Conservation (phyloP, 192 early-diverging fungal genomes). For the Coemansia sp. region DNA sequence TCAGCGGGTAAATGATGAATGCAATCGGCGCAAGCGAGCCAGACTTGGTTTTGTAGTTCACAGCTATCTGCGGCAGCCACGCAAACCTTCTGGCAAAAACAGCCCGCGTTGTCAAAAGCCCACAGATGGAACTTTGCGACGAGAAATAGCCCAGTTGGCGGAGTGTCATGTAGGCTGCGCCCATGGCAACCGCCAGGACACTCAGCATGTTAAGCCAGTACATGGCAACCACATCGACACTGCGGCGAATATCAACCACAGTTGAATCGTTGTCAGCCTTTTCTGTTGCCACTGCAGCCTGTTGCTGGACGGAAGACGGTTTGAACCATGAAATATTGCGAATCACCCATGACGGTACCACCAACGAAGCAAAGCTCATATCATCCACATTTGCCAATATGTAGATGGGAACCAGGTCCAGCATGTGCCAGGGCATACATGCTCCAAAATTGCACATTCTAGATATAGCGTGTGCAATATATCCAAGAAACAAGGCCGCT, state of each 20-base stretch:
- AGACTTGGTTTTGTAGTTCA: neutral
- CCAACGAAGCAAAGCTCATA: neutral
- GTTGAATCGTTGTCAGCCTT: neutral
- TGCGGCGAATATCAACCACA: neutral
- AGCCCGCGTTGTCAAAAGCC: neutral
- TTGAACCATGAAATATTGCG: neutral
- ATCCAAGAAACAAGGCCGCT: neutral
- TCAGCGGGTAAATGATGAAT: neutral
- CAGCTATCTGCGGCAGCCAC: slow-evolving; percentile 7
- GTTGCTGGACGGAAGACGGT: neutral
- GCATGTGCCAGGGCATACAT: neutral
- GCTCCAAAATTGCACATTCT: neutral
- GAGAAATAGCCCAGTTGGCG: neutral
- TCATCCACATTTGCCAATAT: neutral
- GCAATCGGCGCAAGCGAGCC: neutral
- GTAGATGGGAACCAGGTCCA: neutral
- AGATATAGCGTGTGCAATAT: neutral
- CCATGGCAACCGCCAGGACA: neutral
- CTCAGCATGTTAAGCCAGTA: neutral
- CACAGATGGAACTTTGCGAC: neutral
- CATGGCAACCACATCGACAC: neutral
- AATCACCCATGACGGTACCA: neutral
- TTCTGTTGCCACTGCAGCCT: neutral
- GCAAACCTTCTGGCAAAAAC: neutral
- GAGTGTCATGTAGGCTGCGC: neutral